Evolutionary conservation across 148 eudicot genomes (phyloP), one percentile per base, ranked within the genome.

Genomic region (Euryodendron excelsum): DNA sequence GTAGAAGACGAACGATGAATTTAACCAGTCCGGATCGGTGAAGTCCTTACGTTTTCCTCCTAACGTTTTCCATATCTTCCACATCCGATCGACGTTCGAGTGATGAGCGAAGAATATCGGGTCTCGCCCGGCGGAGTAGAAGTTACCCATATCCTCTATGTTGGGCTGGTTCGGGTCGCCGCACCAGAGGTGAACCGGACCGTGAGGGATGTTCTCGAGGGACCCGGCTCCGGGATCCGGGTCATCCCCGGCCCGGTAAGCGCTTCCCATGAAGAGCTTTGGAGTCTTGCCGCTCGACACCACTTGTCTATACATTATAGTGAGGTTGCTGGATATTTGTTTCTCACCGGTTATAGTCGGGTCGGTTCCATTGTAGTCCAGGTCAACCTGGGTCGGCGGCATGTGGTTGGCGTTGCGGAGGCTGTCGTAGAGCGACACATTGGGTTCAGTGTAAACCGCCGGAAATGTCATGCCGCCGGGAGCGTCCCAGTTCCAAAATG

Each of bases 401-500:
- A 77, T 89, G 77, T 94, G 98, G 1, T 62, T 20, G 0, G 75
- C 68, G 47, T 92, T 87, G 0, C 98, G 94, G 14, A 80, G 72
- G 0, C 66, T 1, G 73, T 92, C 88, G 53, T 84, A 92, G 5
- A 92, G 77, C 6, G 94, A n/a, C n/a, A n/a, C n/a, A n/a, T n/a
- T n/a, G 59, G 0, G 92, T 62, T 87, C 60, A 0, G 93, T 67
- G 68, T 77, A 94, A 14, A 92, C 41, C 0, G 82, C 27, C 0
- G 98, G 94, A 62, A 94, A 66, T 30, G 7, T 25, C 97, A 94
- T 90, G 8, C 97, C 94, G 3, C 25, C 81, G 0, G 90, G 91
- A 28, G 87, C 55, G 36, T 94, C 98, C 92, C 93, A 94, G 55
- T 89, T 90, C 98, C 98, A 94, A 72, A 78, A 94, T 2, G 98